Conservation (phyloP, 192 early-diverging fungal genomes). For the Linnemannia zychae region DNA sequence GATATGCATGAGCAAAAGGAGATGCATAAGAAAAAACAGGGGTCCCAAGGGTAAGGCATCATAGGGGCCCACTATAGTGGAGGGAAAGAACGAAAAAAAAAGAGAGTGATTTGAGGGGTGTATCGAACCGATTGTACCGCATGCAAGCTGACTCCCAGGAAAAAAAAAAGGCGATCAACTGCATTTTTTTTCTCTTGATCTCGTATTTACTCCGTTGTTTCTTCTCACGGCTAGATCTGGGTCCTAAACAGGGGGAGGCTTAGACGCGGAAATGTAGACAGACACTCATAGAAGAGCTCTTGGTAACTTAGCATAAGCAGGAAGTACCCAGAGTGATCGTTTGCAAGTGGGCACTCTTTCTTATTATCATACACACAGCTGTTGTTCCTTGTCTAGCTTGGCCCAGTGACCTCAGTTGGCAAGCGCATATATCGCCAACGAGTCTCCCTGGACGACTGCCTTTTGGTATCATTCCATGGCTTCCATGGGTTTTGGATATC, state of each 20-base stretch:
- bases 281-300: neutral
- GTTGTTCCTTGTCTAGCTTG: too few relatives aligned
- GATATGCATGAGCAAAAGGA: neutral
- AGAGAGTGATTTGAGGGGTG: neutral
- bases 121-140: neutral
- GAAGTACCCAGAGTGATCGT: too few relatives aligned
- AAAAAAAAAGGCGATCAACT: neutral
- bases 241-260: neutral
- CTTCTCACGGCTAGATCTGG: constrained; percentile 3
- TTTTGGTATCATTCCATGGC: neutral
- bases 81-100: neutral
- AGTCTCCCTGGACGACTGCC: neutral
- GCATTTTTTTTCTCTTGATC: neutral
- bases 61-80: neutral
- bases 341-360: too few relatives aligned
- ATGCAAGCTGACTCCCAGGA: too few relatives aligned
- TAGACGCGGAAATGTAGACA: neutral
- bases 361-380: too few relatives aligned
- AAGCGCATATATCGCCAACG: too few relatives aligned
- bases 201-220: neutral
- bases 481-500: neutral
- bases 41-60: neutral
- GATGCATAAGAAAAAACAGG: neutral
- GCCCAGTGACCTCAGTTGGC: too few relatives aligned
- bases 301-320: neutral